These are phyloP conservation scores for Xylariaceae sp. DNA, from an alignment of 2,329 filamentous ascomycete genomes.

Conservation along the genomic window DNA sequence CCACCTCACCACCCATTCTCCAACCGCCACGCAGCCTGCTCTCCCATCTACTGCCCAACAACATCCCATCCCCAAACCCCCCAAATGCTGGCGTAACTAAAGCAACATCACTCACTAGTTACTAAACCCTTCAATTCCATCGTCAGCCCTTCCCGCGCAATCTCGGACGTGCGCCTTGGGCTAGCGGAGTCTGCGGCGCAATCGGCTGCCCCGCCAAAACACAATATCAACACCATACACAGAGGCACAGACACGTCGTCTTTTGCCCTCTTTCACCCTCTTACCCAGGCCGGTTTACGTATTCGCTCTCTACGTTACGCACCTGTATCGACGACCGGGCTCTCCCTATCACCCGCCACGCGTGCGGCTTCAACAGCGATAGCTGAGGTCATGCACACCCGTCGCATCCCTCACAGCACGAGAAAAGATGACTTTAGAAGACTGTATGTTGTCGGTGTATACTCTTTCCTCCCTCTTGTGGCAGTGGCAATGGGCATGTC, in stretches of 20 bases:
- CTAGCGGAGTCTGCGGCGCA: not conserved
- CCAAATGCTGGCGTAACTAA: not conserved
- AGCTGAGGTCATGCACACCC: slow-evolving; percentile 23
- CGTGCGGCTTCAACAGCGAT: not conserved
- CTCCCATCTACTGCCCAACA: not conserved
- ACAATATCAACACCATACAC: not conserved
- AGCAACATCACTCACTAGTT: not conserved
- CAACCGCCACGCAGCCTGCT: not conserved
- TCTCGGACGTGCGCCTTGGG: not conserved
- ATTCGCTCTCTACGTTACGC: too few relatives aligned
- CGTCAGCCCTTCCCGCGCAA: not conserved
- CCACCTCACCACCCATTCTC: not conserved
- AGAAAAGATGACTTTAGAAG: slow-evolving; percentile 81
- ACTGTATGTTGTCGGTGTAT: slow-evolving; percentile 57
- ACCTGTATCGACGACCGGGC: too few relatives aligned
- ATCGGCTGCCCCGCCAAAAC: not conserved
- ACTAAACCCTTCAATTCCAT: not conserved
- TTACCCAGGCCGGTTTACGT: too few relatives aligned
- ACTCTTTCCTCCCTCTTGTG: not conserved
- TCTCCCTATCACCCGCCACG: not conserved
- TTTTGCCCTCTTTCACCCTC: not conserved
- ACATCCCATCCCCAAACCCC: not conserved
- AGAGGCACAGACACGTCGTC: not conserved
- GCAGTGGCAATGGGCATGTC: not conserved
- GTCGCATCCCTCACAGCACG: slow-evolving; percentile 61